Conservation (phyloP, 148 eudicot species). For the Rhododendron vialii region DNA sequence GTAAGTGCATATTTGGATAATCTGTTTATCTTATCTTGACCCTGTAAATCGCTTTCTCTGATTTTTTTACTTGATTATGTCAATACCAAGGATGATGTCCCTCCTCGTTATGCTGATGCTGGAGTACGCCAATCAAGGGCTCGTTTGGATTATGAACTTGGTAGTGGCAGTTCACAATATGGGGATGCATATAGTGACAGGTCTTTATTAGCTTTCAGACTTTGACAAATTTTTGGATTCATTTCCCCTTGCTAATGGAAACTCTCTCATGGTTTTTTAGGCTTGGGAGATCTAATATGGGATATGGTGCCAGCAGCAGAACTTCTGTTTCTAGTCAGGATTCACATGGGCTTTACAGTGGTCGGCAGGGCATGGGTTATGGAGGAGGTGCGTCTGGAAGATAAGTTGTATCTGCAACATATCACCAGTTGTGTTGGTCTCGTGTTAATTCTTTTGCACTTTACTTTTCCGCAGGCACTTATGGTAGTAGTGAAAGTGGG, state of each 20-base stretch:
- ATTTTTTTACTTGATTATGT: background rate
- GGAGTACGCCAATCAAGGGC: constrained; percentile 83
- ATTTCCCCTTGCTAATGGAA: background rate
- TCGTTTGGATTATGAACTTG: constrained; percentile 81
- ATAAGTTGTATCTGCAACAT: background rate
- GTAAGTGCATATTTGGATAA: constrained; percentile 24
- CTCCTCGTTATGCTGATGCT: constrained; percentile 73
- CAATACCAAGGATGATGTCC: constrained; percentile 61
- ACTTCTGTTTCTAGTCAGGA: constrained; percentile 69
- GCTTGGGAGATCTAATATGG: constrained; percentile 72
- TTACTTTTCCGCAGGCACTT: constrained; percentile 47
- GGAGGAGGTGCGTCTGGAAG: constrained; percentile 44
- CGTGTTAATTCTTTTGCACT: background rate
- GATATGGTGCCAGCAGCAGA: constrained; percentile 62
- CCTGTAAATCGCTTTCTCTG: background rate
- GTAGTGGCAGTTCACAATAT: constrained; percentile 64
- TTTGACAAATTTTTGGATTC: background rate
- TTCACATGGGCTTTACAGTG: constrained; percentile 69
- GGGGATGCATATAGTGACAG: constrained; percentile 80
- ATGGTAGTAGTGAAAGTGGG: constrained; percentile 64
- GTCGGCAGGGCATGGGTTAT: constrained; percentile 81
- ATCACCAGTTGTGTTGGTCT: background rate
- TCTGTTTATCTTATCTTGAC: background rate
- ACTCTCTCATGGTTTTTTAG: constrained; percentile 24
- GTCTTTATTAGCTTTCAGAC: constrained; percentile 22